Evolutionary conservation across 345 rosid species (phyloP).

Genomic region (Brassica juncea): DNA sequence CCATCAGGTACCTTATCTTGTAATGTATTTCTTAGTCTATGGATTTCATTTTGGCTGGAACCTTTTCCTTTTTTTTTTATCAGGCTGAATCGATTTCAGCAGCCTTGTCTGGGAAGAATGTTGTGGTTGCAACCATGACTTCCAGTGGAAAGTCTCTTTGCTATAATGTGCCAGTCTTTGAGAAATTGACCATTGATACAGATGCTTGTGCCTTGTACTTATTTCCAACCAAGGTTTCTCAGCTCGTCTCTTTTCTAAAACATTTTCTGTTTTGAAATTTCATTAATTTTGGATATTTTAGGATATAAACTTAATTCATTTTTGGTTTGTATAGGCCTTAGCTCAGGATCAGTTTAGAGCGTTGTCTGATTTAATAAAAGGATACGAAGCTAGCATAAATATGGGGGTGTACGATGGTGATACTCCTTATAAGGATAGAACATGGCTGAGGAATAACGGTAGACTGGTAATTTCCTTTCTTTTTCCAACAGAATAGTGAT

Average conservation of each 20-base stretch:
- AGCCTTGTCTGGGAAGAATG: constrained; percentile 75
- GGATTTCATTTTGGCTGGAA: constrained; percentile 2
- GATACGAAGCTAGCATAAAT: constrained; percentile 50
- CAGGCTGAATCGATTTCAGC: constrained; percentile 85
- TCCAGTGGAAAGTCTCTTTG: constrained; percentile 99
- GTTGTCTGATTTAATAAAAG: constrained; percentile 52
- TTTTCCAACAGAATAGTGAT: constrained; percentile 24
- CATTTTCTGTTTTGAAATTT: not conserved
- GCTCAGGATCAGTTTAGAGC: constrained; percentile 96
- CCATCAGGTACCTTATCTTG: constrained; percentile 71
- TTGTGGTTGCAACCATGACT: constrained; percentile 89
- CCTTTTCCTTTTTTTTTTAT: constrained; percentile 6
- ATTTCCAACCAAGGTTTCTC: constrained; percentile 88
- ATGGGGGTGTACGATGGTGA: constrained; percentile 95
- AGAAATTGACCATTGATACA: constrained; percentile 62
- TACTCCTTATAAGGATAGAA: constrained; percentile 66
- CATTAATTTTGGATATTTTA: not conserved
- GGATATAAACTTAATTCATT: not conserved
- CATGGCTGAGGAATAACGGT: constrained; percentile 66
- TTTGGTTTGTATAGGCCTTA: constrained; percentile 67
- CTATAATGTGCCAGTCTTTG: constrained; percentile 91
- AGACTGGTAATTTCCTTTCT: constrained; percentile 64
- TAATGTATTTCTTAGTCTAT: constrained; percentile 15
- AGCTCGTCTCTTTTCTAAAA: constrained; percentile 20
- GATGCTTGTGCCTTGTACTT: constrained; percentile 81